A percentile compares a stretch with the other conserved stretches of the same genome.
Evolutionary conservation across 2,329 filamentous ascomycete genomes (phyloP).

Genomic region (Fonsecaea pugnacius): DNA sequence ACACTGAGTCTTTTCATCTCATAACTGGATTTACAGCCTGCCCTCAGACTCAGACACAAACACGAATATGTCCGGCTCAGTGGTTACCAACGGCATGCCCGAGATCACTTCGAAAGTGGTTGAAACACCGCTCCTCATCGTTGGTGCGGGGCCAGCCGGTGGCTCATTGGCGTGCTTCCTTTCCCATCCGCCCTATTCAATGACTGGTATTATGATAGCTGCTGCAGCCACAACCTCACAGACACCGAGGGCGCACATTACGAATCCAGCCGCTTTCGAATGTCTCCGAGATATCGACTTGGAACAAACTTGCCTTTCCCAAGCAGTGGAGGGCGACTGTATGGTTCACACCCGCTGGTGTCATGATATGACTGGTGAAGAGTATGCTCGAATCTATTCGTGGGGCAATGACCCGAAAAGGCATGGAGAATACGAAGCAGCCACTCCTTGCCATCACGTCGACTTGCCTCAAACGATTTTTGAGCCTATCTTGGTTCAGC

Average conservation of each 20-base stretch:
- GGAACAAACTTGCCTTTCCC: slow-evolving; percentile 43
- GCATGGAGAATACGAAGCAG: slow-evolving; percentile 47
- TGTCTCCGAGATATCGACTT: slow-evolving; percentile 53
- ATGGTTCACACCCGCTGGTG: slow-evolving; percentile 53
- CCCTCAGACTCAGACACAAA: neutral
- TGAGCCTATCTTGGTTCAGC: slow-evolving; percentile 49
- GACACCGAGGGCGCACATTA: slow-evolving; percentile 38
- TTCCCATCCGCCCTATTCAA: slow-evolving; percentile 32
- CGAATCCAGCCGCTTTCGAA: slow-evolving; percentile 40
- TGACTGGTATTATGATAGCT: slow-evolving; percentile 37
- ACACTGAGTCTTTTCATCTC: neutral
- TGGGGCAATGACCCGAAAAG: slow-evolving; percentile 50
- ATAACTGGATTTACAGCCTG: neutral
- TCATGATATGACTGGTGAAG: slow-evolving; percentile 51
- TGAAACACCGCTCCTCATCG: slow-evolving; percentile 33
- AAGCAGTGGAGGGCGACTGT: slow-evolving; percentile 42
- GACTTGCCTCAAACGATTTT: slow-evolving; percentile 52
- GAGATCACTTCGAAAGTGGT: slow-evolving; percentile 22
- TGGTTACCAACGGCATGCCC: slow-evolving; percentile 21
- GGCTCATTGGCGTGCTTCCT: slow-evolving; percentile 44
- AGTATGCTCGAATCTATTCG: slow-evolving; percentile 49
- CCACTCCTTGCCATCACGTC: slow-evolving; percentile 49
- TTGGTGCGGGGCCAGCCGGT: slow-evolving; percentile 60
- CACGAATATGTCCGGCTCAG: slow-evolving; percentile 19
- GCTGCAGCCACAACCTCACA: slow-evolving; percentile 34